Evolutionary conservation across 2,329 filamentous ascomycete genomes (phyloP).

Genomic region (Cytospora leucostoma): DNA sequence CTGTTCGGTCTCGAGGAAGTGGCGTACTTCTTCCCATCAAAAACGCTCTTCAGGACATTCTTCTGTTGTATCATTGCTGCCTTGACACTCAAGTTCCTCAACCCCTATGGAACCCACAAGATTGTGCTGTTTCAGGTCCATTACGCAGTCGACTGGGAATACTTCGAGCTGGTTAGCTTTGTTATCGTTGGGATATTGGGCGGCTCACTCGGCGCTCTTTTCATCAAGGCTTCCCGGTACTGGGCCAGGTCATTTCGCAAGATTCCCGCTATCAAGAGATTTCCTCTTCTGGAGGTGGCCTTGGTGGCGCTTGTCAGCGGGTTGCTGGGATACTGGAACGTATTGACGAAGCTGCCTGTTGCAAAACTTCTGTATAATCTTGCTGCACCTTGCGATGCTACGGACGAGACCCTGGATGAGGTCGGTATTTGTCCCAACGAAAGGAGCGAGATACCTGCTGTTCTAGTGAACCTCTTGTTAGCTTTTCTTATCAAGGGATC

Average conservation of each 20-base stretch:
- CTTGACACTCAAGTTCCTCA: slow-evolving; percentile 88
- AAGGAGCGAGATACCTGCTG: slow-evolving; percentile 74
- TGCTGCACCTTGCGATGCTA: slow-evolving; percentile 80
- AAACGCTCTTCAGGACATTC: slow-evolving; percentile 95
- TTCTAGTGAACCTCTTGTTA: slow-evolving; percentile 69
- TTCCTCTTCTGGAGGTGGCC: slow-evolving; percentile 83
- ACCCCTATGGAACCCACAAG: slow-evolving; percentile 94
- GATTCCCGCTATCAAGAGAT: slow-evolving; percentile 75
- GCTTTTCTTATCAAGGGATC: slow-evolving; percentile 90
- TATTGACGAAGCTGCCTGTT: slow-evolving; percentile 83
- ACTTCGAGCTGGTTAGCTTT: slow-evolving; percentile 86
- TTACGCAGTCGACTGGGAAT: slow-evolving; percentile 88
- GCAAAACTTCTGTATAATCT: slow-evolving; percentile 89
- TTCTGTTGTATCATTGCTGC: slow-evolving; percentile 97
- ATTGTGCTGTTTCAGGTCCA: slow-evolving; percentile 96
- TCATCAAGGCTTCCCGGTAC: slow-evolving; percentile 90
- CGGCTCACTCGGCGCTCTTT: slow-evolving; percentile 81
- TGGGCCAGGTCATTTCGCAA: slow-evolving; percentile 91
- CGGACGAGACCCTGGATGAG: slow-evolving; percentile 60
- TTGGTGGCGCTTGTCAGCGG: slow-evolving; percentile 85
- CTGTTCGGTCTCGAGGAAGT: slow-evolving; percentile 95
- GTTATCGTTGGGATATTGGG: slow-evolving; percentile 84
- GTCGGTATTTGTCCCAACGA: slow-evolving; percentile 77
- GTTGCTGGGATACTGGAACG: slow-evolving; percentile 89
- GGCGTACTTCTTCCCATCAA: slow-evolving; percentile 94